Base-by-base conservation (phyloP, 805 yeast genomes). In the Yarrowia deformans region DNA sequence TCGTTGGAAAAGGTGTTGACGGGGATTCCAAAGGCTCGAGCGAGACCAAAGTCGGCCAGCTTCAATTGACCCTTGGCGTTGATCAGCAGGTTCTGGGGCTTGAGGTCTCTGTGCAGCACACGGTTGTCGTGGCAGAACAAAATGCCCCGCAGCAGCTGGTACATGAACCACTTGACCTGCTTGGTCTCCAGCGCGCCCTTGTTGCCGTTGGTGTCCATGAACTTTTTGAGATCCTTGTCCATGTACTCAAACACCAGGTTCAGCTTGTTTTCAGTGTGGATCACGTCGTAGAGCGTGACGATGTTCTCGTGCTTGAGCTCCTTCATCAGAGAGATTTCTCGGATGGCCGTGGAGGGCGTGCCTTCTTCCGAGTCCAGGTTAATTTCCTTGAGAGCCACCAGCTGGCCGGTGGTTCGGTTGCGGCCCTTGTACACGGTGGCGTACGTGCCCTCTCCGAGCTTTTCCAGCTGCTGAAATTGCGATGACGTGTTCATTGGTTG, bases 361-460 rank as follows among this genome's bases (percentile, higher is more conserved):
- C 99, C 99, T 80, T 95, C 98, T 76, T 95, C 99, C 66, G 96
- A 89, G 77, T 95, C 99, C 71, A 94, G 83, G 75, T 90, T 90
- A 80, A 95, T 95, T 78, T 95, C 98, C 78, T 95, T 95, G 75
- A 95, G 82, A 0, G 99, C 99, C 19, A 95, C 99, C 19, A 93
- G 83, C 69, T 91, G 93, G 64, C 93, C 97, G 37, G 93, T 89
- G 75, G 88, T 87, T 71, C 91, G 86, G 78, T 91, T 95, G 76
- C 92, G 86, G 49, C 90, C 99, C 76, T 94, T 95, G 82, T 94
- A 95, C 42, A 95, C 99, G n/a, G 97, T 96, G 74, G 99, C 99
- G 80, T 95, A 95, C 0, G 99, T 91, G 61, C 97, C 97, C 80
- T 91, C 97, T 23, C 97, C 97, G 46, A 91, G 84, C 81, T 91